Evolutionary conservation across 495 filamentous ascomycete species (phyloP), one percentile per base, ranked within the genome.

Genomic region (Aspergillus olivimuriae): DNA sequence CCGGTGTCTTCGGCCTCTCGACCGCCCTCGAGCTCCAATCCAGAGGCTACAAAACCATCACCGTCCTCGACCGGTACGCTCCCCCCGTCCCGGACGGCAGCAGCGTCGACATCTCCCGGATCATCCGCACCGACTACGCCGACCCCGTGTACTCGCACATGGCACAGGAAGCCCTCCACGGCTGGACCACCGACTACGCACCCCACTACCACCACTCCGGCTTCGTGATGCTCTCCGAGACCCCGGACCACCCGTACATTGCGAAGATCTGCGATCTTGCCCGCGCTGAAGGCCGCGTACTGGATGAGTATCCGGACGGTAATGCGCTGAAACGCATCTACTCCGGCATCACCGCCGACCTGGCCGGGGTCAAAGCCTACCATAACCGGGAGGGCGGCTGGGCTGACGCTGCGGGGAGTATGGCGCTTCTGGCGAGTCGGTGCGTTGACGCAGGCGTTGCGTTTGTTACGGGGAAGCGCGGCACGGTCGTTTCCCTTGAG

Each of bases 91-190:
- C 69, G 15, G 75, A 85, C 47, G 73, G 73, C 44, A 68, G 77
- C 41, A 79, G 73, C 42, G 70, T 81, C 44, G 82, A 85, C 65
- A 74, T 73, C 18, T 83, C 81, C 9, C 76, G 81, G 35, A 78
- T 84, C 46, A 73, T 90, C 47, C 72, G 86, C 30, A 62, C 82
- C 33, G 85, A 89, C 63, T 89, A 89, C 62, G 68, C 74, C 4
- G 78, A 87, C 55, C 65, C 73, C 3, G 70, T 72, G 4, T 90
- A 90, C 55, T 72, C 78, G 15, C 48, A 68, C 11, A 77, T 92
- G 44, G 80, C 74, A 19, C 62, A 72, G 3, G 64, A 76, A 22
- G 85, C 84, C 3, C 81, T 80, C 38, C 44, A 50, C 6, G 68
- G 72, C 48, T 92, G 87, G 87, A 76, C 80, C 1, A 69, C 74